phyloP scores from a whole-genome alignment of 768 basidiomycete species.

The Suillus cothurnatus region DNA sequence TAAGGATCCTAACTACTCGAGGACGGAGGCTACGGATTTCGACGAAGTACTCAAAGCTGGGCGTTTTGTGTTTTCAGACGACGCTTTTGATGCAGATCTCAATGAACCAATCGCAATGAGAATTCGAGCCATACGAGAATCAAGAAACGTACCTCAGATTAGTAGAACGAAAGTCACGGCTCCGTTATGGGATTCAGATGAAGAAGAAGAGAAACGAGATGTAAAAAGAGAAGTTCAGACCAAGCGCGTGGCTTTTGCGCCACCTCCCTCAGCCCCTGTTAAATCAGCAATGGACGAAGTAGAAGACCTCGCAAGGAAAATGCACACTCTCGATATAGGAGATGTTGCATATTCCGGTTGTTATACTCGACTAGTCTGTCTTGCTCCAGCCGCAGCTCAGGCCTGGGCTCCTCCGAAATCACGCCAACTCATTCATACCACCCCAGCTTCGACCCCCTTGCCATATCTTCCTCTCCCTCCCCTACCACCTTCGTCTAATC shows the following conservation, averaged over 20 bases:
- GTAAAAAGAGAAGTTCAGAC: background rate
- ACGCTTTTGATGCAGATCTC: too few relatives aligned
- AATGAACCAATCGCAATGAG: too few relatives aligned
- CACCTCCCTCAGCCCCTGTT: too few relatives aligned
- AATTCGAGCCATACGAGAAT: too few relatives aligned
- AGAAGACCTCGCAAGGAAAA: background rate
- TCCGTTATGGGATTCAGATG: background rate
- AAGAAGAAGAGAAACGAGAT: background rate
- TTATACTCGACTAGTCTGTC: background rate
- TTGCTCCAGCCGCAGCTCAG: conserved; percentile 7
- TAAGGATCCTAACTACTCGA: too few relatives aligned
- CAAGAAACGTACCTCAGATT: too few relatives aligned
- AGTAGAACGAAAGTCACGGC: too few relatives aligned
- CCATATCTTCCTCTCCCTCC: background rate
- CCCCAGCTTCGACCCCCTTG: accelerated
- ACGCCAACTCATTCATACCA: background rate
- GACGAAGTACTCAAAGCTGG: background rate
- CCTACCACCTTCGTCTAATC: background rate
- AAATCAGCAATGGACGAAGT: background rate
- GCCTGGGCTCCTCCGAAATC: background rate
- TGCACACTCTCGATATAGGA: background rate
- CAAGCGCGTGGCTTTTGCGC: background rate
- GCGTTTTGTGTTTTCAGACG: background rate
- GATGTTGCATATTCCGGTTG: background rate
- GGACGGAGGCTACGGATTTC: too few relatives aligned